Evolutionary conservation across 2,329 filamentous ascomycete genomes (phyloP).

Genomic region (Lachnellula hyalina): DNA sequence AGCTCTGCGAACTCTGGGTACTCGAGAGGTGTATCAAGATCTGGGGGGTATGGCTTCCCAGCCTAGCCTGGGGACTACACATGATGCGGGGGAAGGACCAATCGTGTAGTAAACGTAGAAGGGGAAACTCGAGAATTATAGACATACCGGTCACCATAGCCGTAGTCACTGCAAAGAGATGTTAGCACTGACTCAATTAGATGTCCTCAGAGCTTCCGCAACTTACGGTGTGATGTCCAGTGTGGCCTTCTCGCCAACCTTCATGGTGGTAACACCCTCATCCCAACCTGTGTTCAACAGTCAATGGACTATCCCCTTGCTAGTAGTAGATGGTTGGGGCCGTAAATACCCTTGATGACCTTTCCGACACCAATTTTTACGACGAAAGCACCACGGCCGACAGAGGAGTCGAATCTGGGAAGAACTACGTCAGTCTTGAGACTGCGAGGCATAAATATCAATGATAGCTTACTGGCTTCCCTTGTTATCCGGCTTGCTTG

Average conservation of each 20-base stretch:
- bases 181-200: constrained; percentile 13
- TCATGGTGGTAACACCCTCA: constrained; percentile 80
- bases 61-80: not conserved
- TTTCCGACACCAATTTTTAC: constrained; percentile 74
- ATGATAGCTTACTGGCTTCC: constrained; percentile 60
- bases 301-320: constrained; percentile 11
- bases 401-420: constrained; percentile 81
- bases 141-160: constrained; percentile 56
- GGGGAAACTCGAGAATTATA: not conserved
- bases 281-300: constrained; percentile 60
- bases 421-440: constrained; percentile 1
- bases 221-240: constrained; percentile 73
- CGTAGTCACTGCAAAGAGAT: constrained; percentile 49
- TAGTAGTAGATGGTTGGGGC: not conserved
- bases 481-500: constrained; percentile 53
- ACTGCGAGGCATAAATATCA: not conserved
- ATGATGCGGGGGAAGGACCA: not conserved
- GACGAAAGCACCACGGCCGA: constrained; percentile 69
- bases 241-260: constrained; percentile 81
- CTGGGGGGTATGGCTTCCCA: not conserved
- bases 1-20: not conserved
- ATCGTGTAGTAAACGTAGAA: not conserved
- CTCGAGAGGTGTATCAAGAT: not conserved
- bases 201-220: not conserved
- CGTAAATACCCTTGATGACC: constrained; percentile 72